Percentiles rank a stretch among this genome's conserved stretches.
Conservation (phyloP, 2,329 filamentous ascomycete genomes). For the Tolypocladium nubicola region DNA sequence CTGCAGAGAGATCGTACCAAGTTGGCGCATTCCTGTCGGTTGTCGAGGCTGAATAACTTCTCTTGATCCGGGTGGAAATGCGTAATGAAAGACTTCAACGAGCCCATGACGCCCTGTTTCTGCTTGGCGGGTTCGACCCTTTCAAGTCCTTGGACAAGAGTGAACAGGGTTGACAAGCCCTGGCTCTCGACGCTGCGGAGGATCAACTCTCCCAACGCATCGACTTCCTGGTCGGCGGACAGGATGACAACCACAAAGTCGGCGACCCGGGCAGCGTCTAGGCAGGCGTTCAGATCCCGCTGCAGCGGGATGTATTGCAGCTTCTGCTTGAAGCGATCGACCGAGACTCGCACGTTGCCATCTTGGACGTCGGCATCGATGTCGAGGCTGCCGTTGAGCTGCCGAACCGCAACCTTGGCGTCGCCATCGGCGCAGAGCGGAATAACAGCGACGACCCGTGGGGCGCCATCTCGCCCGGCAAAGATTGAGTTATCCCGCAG, state of each 20-base stretch:
- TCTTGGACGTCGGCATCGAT: constrained; percentile 54
- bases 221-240: constrained; percentile 74
- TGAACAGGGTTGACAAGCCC: constrained; percentile 86
- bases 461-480: constrained; percentile 73
- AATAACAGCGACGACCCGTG: constrained; percentile 78
- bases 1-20: constrained; percentile 85
- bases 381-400: constrained; percentile 71
- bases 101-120: constrained; percentile 63
- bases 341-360: constrained; percentile 51
- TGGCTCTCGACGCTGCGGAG: constrained; percentile 84
- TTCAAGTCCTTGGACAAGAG: constrained; percentile 70
- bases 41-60: constrained; percentile 82
- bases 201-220: constrained; percentile 74
- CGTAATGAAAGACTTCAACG: constrained; percentile 82
- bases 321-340: constrained; percentile 93
- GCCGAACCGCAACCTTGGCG: constrained; percentile 52
- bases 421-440: constrained; percentile 70
- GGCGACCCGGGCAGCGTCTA: constrained; percentile 79
- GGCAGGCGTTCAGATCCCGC: constrained; percentile 61
- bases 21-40: constrained; percentile 82
- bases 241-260: constrained; percentile 87
- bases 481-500: constrained; percentile 73
- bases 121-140: constrained; percentile 71
- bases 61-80: constrained; percentile 92
- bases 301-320: constrained; percentile 72